phyloP scores from a whole-genome alignment of 2,329 filamentous ascomycete genomes.

The Microdochium bolleyi region DNA sequence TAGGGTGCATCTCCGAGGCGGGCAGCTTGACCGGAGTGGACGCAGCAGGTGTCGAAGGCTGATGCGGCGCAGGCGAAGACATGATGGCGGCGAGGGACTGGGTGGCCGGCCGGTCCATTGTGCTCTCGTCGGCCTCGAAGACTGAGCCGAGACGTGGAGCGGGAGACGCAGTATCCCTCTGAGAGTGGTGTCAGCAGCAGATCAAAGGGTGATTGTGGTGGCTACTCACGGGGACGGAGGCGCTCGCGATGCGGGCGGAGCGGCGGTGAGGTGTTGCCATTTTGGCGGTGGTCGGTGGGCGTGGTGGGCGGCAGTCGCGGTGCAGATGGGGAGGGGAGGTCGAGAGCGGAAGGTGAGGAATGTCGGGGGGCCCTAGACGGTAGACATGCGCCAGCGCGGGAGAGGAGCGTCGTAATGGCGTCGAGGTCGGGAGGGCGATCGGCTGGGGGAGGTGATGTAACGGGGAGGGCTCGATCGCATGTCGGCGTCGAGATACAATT shows the following conservation, averaged over 20 bases:
- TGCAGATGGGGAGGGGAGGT: conserved; percentile 1
- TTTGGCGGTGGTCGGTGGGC: conserved; percentile 7
- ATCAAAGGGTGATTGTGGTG: conserved; percentile 1
- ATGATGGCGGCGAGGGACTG: conserved; percentile 20
- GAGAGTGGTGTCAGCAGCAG: not conserved
- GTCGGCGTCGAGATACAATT: not conserved
- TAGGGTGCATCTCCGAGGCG: conserved; percentile 84
- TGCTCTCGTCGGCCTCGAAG: conserved; percentile 32
- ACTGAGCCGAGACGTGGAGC: conserved; percentile 29
- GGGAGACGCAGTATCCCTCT: conserved; percentile 14
- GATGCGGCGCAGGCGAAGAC: conserved; percentile 23
- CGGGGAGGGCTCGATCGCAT: not conserved
- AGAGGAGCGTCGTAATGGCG: not conserved
- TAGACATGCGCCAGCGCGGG: not conserved
- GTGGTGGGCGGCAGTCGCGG: conserved; percentile 2
- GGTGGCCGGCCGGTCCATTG: conserved; percentile 14
- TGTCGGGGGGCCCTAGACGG: not conserved
- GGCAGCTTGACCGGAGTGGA: conserved; percentile 61
- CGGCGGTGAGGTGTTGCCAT: conserved; percentile 27
- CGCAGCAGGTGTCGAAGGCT: conserved; percentile 51
- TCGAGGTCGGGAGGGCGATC: not conserved
- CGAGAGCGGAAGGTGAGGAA: not conserved
- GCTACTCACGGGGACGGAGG: conserved; percentile 7
- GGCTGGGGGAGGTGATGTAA: not conserved
- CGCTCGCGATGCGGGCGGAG: conserved; percentile 33